Evolutionary conservation across 2,329 filamentous ascomycete genomes (phyloP), one percentile per base, ranked within the genome.

Genomic region (Fusarium sp.): DNA sequence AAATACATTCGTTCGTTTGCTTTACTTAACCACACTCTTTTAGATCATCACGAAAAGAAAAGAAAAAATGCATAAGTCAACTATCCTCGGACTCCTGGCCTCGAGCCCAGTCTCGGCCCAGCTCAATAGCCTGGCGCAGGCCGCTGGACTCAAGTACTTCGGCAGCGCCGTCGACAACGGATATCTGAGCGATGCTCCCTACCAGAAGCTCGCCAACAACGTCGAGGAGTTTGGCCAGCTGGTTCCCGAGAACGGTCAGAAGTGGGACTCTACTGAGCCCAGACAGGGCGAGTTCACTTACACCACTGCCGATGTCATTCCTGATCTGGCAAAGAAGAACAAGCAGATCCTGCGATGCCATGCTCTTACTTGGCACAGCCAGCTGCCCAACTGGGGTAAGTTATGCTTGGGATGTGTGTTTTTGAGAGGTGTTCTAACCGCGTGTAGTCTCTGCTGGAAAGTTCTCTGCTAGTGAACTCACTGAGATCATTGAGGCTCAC

Each of bases 241-340:
- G 24, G 90, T 88, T 0, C 87, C 88, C 0, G 86, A 85, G 47
- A 91, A 91, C 74, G 83, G 83, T 4, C 85, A 88, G 75, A 85
- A 88, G 81, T 92, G 88, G 88, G 82, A 88, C 60, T 80, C 83
- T 63, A 89, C 82, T 17, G 87, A 92, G 80, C 86, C 87, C 1
- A 74, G 77, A 39, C 83, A 82, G 44, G 83, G 81, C 34, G 74
- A 80, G 44, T 92, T 91, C 80, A 83, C 82, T 70, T 91, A 83
- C 76, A 81, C 82, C 7, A 77, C 80, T 3, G 89, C 86, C 38
- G 87, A 91, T 48, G 80, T 82, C 49, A 78, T 87, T 20, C 77
- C 83, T 40, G 77, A 81, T 45, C 76, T 85, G 19, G 84, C 85
- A 14, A 78, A 79, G 67, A 73, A 74, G 32, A 84, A 85, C 62